phyloP scores from a whole-genome alignment of 2,329 filamentous ascomycete species.

The Fusarium verticillioides region DNA sequence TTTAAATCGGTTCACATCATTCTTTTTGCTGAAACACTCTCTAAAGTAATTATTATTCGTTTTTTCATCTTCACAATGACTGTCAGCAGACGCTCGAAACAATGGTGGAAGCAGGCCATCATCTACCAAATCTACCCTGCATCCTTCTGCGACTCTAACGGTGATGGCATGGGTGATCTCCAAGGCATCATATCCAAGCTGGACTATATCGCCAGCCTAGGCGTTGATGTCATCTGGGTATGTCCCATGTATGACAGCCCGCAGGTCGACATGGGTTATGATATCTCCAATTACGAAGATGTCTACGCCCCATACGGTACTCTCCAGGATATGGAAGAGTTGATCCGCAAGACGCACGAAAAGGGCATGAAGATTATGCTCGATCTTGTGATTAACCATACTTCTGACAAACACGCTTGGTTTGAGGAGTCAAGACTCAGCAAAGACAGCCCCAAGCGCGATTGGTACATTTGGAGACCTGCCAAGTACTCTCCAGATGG shows the following conservation, averaged over 20 bases:
- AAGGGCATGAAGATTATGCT: constrained; percentile 41
- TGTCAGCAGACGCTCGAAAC: constrained; percentile 31
- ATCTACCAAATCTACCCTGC: constrained; percentile 69
- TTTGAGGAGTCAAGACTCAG: constrained; percentile 37
- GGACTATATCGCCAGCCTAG: constrained; percentile 53
- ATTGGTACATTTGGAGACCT: constrained; percentile 74
- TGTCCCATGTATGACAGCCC: constrained; percentile 45
- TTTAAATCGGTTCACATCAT: not conserved
- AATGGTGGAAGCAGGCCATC: constrained; percentile 66
- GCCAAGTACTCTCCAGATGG: constrained; percentile 64
- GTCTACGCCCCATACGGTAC: constrained; percentile 41
- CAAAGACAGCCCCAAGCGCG: constrained; percentile 43
- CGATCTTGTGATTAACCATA: constrained; percentile 43
- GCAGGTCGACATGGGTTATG: constrained; percentile 43
- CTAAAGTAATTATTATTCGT: fast-evolving
- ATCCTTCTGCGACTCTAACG: constrained; percentile 65
- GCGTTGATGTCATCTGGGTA: constrained; percentile 41
- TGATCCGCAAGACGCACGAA: constrained; percentile 39
- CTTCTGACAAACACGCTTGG: constrained; percentile 43
- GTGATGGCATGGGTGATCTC: constrained; percentile 64
- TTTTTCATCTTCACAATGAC: constrained; percentile 24
- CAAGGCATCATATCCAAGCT: constrained; percentile 64
- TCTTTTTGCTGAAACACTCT: not conserved
- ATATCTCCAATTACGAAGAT: constrained; percentile 43
- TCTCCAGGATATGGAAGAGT: constrained; percentile 40